These are phyloP conservation scores for Lachancea meyersii DNA, from an alignment of 805 yeast species.

Conservation along the genomic window DNA sequence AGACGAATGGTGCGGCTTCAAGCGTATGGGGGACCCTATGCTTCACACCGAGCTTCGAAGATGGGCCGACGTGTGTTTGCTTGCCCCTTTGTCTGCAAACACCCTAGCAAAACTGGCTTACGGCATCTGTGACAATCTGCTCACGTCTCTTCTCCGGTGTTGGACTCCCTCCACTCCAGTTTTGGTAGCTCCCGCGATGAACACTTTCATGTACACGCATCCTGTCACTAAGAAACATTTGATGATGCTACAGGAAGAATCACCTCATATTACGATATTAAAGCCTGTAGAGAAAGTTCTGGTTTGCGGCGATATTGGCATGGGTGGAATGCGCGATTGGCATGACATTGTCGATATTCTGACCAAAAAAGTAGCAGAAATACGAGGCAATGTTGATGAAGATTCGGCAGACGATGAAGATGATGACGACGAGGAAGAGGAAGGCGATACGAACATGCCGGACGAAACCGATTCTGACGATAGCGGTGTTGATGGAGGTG, in stretches of 20 bases:
- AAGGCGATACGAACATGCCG: slow-evolving; percentile 37
- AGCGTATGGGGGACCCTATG: slow-evolving; percentile 63
- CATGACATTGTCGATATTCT: slow-evolving; percentile 67
- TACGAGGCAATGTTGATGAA: slow-evolving; percentile 20
- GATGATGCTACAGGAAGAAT: slow-evolving; percentile 55
- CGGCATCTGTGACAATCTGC: slow-evolving; percentile 71
- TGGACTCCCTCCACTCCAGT: slow-evolving; percentile 76
- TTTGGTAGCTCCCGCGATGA: slow-evolving; percentile 79
- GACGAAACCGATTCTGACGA: slow-evolving; percentile 42
- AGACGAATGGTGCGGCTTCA: slow-evolving; percentile 60
- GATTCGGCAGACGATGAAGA: slow-evolving; percentile 34
- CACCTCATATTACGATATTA: slow-evolving; percentile 66
- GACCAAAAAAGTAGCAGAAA: slow-evolving; percentile 33
- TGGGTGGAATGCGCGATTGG: slow-evolving; percentile 93
- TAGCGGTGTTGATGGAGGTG: slow-evolving; percentile 36
- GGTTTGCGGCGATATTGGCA: slow-evolving; percentile 80
- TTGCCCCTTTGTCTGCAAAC: slow-evolving; percentile 76
- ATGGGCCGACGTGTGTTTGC: slow-evolving; percentile 77
- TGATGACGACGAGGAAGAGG: slow-evolving; percentile 44
- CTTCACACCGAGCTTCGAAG: slow-evolving; percentile 72
- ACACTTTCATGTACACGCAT: slow-evolving; percentile 75
- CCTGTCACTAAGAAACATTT: slow-evolving; percentile 72
- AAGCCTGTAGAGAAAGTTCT: slow-evolving; percentile 77
- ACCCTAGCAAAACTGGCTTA: slow-evolving; percentile 68
- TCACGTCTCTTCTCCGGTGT: slow-evolving; percentile 67